phyloP scores from a whole-genome alignment of 345 rosid genomes.

The Eucalyptus sp. region DNA sequence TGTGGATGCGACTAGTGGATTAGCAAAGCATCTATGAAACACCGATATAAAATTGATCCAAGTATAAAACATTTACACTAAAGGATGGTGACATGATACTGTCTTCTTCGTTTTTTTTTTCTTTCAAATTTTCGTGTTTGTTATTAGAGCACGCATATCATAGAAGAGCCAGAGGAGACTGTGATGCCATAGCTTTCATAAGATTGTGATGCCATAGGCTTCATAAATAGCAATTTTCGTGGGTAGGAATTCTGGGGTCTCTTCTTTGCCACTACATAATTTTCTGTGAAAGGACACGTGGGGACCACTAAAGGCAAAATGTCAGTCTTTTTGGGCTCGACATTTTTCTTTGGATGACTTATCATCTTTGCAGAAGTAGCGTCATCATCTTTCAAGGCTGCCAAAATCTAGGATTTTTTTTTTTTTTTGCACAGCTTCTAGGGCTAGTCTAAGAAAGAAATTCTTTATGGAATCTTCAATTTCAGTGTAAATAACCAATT shows the following conservation, averaged over 20 bases:
- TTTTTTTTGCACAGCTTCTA: neutral
- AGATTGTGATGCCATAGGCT: too few species aligned
- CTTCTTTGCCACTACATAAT: neutral
- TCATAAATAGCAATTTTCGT: too few species aligned
- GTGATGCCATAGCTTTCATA: neutral
- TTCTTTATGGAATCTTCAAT: neutral
- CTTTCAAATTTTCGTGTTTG: too few species aligned
- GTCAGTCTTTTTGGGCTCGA: neutral
- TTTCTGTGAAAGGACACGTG: neutral
- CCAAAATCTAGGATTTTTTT: neutral
- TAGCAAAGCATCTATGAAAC: neutral
- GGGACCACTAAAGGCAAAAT: neutral
- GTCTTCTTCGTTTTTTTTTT: too few species aligned
- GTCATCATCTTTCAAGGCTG: neutral
- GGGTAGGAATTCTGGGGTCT: neutral
- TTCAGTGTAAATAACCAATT: neutral
- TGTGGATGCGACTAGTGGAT: neutral
- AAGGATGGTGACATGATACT: too few species aligned
- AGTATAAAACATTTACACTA: too few species aligned
- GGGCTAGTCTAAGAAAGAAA: neutral
- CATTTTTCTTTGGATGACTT: neutral
- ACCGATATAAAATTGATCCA: neutral
- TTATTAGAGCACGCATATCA: neutral
- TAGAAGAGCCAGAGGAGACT: neutral
- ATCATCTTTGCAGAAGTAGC: neutral